Conservation (phyloP, 208 protist genomes). For the Trypanosoma conorhini region DNA sequence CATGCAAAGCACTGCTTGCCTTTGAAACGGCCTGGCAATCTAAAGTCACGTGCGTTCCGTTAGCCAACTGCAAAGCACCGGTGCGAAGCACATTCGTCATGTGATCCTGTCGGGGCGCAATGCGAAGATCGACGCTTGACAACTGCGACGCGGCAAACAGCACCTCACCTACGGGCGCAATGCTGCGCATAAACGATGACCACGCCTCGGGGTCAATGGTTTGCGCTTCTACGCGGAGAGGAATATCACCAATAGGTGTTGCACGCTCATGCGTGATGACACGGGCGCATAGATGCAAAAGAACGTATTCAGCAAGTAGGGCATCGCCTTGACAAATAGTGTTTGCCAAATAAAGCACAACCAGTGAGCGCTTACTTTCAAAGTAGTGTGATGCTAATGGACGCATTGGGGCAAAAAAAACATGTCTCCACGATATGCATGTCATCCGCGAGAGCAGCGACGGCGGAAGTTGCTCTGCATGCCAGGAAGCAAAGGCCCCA, state of each 20-base stretch:
- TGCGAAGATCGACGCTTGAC: neutral
- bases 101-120: constrained; percentile 50
- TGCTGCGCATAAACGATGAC: constrained; percentile 39
- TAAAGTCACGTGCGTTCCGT: constrained; percentile 82
- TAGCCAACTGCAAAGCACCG: constrained; percentile 74
- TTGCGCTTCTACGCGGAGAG: constrained; percentile 47
- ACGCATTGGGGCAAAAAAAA: constrained; percentile 29
- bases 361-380: constrained; percentile 15
- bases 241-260: constrained; percentile 77
- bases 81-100: constrained; percentile 58
- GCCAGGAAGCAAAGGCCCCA: constrained; percentile 49
- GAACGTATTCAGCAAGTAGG: constrained; percentile 63
- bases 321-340: constrained; percentile 56
- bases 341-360: constrained; percentile 28
- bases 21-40: constrained; percentile 43
- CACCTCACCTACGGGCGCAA: constrained; percentile 63
- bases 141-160: constrained; percentile 35
- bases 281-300: constrained; percentile 68
- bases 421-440: constrained; percentile 25
- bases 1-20: constrained; percentile 31
- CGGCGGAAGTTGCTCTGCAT: constrained; percentile 42
- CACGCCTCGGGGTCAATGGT: constrained; percentile 33
- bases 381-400: constrained; percentile 5
- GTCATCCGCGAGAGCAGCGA: constrained; percentile 54
- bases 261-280: constrained; percentile 46